Percentiles rank a stretch among this genome's conserved stretches.
Conservation (phyloP, 176 grass and related monocot species). For the Panicum miliaceum region DNA sequence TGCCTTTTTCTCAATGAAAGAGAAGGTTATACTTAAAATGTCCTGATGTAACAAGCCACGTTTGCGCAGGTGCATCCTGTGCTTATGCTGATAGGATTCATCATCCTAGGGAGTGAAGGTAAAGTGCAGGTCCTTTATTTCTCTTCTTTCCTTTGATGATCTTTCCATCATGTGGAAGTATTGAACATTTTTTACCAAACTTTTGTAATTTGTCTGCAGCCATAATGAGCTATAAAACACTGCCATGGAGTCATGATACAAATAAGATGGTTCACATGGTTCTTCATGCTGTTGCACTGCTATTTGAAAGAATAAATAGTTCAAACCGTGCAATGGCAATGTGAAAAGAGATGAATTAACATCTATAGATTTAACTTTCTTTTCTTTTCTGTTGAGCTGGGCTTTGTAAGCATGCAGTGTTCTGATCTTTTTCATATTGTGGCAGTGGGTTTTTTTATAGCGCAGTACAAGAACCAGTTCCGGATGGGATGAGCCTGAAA, state of each 20-base stretch:
- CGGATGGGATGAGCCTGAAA: background rate
- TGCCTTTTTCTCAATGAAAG: background rate
- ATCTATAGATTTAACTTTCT: background rate
- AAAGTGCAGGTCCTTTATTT: background rate
- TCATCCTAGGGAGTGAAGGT: constrained; percentile 85
- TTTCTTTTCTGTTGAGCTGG: background rate
- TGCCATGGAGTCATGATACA: constrained; percentile 70
- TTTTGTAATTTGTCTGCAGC: constrained; percentile 57
- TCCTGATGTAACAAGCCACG: background rate
- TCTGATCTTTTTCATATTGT: background rate
- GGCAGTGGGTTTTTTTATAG: background rate
- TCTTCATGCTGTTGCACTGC: constrained; percentile 58
- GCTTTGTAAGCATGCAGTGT: background rate
- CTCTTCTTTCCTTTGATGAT: constrained; percentile 7
- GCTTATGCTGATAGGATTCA: constrained; percentile 82
- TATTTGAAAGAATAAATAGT: background rate
- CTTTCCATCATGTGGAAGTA: background rate
- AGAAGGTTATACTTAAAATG: background rate
- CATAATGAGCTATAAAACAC: constrained; percentile 78
- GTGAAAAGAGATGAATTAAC: background rate
- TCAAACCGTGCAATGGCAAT: background rate
- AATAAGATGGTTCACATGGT: constrained; percentile 78
- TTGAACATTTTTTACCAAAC: constrained; percentile 10
- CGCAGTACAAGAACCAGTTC: background rate
- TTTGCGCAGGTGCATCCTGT: constrained; percentile 78